Base-by-base conservation (phyloP, 2,329 filamentous ascomycete genomes). In the Sclerotinia trifoliorum region DNA sequence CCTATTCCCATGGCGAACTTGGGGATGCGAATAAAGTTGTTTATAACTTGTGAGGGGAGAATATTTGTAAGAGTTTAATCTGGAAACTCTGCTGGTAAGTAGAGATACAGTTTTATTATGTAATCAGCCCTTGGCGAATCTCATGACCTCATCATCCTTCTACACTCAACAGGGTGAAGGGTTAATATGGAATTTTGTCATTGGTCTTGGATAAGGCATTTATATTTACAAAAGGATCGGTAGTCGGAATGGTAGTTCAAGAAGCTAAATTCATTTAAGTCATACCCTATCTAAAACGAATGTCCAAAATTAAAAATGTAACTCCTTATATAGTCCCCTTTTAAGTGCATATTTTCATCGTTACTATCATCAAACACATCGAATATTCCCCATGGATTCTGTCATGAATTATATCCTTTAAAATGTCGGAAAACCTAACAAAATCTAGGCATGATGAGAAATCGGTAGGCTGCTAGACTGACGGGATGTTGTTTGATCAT, bases 1-100 rank as follows among this genome's bases (percentile, higher is more conserved):
- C 82, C 75, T 70, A 73, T 73, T n/a, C 65, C 69, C 77, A 78
- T 78, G 61, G 39, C 69, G 26, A 63, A 13, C 19, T 42, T 21
- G n/a, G 15, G 26, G 60, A 51, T 51, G 32, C 10, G 46, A 62
- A 51, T 21, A 51, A 21, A 55, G 17, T 42, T 49, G 7, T 62
- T 32, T 62, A 51, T 21, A 32, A 6, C 54, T 32, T 44, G 42
- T 8, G 4, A 66, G 39, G 13, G 24, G 15, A 24, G 2, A 49
- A 39, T 26, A 51, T 11, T 19, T 21, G 24, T 35, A n/a, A 11
- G 44, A 51, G 26, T 21, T 15, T n/a, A n/a, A n/a, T n/a, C n/a
- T 54, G 49, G 39, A 26, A 58, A 26, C n/a, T 39, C 5, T 35
- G 48, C 13, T 26, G 6, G 29, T n/a, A n/a, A 24, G 5, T 19